Evolutionary conservation across 1,139 yeast species (phyloP), one percentile per base, ranked within the genome.

Genomic region (Candida tropicalis): DNA sequence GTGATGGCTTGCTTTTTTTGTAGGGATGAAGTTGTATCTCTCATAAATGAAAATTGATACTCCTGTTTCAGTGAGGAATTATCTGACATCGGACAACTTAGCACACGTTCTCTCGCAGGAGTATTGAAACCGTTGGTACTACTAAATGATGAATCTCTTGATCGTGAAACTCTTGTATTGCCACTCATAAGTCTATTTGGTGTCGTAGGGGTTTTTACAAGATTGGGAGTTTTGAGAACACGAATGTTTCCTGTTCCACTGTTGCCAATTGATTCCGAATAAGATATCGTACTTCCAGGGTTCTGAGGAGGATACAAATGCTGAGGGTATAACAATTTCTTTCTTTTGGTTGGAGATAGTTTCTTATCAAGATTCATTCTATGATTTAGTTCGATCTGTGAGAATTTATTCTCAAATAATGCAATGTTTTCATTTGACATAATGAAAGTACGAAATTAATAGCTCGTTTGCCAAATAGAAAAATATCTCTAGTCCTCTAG

Each of bases 1-100:
- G 39, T 42, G 29, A 39, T 29, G 8, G 29, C 18, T 37, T 47
- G 50, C 41, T 59, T 62, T 47, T 64, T 66, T 41, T 63, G 64
- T 13, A 57, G 44, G 1, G 74, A 68, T 4, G 73, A 66, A 3
- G 73, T 51, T 0, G 75, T 69, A 13, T 65, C 71, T 38, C 58
- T 57, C 75, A 69, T 69, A 43, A 69, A 69, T 5, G 73, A 66
- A 44, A 62, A 64, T 45, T 53, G 62, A 40, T 51, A 50, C 16
- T 57, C 53, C 31, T 49, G 35, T 35, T 34, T 52, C 47, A 44
- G 38, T 5, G 34, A 27, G 11, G 49, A 40, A 35, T 44, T 48
- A 22, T 50, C 60, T 2, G 55, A 46, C 42, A 48, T 33, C 22
- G 57, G 54, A 31, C 47, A 51, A 38, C 55, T 54, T 25, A 43